Conservation (phyloP, 2,329 filamentous ascomycete species). For the Dichotomopilus funicola region DNA sequence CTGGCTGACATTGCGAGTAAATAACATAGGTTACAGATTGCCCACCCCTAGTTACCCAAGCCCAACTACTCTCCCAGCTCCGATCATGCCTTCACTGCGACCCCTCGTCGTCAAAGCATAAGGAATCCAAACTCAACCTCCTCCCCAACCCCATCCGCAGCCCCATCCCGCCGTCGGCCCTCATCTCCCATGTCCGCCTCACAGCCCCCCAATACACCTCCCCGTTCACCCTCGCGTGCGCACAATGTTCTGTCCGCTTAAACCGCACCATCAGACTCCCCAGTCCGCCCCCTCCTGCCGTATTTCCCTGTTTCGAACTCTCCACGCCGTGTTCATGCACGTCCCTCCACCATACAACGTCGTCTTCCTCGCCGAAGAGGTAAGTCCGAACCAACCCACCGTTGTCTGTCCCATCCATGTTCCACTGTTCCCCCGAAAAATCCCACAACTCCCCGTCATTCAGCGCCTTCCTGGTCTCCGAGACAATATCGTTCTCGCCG, state of each 20-base stretch:
- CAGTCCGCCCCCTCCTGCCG: neutral
- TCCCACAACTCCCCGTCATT: conserved; percentile 20
- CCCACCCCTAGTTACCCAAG: no score
- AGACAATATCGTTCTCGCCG: conserved; percentile 16
- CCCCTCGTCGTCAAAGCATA: neutral
- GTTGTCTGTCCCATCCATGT: no score
- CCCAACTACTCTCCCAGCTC: no score
- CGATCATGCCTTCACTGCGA: neutral
- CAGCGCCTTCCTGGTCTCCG: conserved; percentile 18
- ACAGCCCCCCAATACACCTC: conserved; percentile 23
- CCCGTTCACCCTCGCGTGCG: conserved; percentile 19
- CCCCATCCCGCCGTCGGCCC: conserved; percentile 14
- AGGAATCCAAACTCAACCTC: conserved; percentile 14
- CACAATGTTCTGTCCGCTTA: conserved; percentile 21
- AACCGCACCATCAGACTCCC: conserved; percentile 22
- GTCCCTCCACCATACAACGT: conserved; percentile 22
- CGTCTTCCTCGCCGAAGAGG: conserved; percentile 23
- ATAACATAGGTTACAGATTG: no score
- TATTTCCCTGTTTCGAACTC: neutral
- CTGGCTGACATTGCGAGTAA: no score
- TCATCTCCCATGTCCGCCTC: conserved; percentile 21
- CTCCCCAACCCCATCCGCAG: conserved; percentile 5
- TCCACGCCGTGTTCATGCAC: conserved; percentile 20
- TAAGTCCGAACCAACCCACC: conserved; percentile 16
- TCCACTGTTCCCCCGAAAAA: neutral